Evolutionary conservation across 148 eudicot species (phyloP).

Genomic region (Vaccinium corymbosum): DNA sequence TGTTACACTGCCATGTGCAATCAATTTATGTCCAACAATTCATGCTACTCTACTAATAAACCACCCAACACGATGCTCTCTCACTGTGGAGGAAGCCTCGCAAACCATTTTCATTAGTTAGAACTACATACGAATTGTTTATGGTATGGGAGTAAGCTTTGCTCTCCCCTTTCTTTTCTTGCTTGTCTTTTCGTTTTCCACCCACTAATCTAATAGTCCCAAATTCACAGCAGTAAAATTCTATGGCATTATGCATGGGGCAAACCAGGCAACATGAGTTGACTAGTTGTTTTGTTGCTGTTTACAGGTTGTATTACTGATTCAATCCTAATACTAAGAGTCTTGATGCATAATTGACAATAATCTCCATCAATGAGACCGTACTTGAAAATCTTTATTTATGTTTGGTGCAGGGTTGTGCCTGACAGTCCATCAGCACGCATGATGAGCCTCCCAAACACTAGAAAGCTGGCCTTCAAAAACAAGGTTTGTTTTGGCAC

Average conservation of each 20-base stretch:
- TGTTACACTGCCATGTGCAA: neutral
- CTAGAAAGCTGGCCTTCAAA: constrained; percentile 82
- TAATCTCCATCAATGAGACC: neutral
- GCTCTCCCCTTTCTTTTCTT: neutral
- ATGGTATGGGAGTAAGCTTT: neutral
- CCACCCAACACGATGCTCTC: neutral
- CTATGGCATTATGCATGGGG: neutral
- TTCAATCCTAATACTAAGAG: neutral
- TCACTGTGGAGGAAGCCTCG: neutral
- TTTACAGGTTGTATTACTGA: neutral
- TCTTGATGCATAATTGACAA: neutral
- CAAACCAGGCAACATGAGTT: neutral
- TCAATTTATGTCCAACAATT: neutral
- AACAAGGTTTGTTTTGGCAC: constrained; percentile 91
- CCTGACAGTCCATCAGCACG: constrained; percentile 79
- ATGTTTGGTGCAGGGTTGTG: constrained; percentile 49
- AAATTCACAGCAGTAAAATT: neutral
- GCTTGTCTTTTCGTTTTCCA: neutral
- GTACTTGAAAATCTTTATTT: neutral
- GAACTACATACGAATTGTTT: neutral
- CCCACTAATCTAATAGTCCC: too few species aligned
- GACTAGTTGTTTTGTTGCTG: neutral
- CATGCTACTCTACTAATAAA: neutral
- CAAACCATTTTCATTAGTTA: neutral
- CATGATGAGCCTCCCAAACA: constrained; percentile 69